These are phyloP conservation scores for Plasmodium sp. DNA, from an alignment of 169 alveolate genomes.

Conservation along the genomic window DNA sequence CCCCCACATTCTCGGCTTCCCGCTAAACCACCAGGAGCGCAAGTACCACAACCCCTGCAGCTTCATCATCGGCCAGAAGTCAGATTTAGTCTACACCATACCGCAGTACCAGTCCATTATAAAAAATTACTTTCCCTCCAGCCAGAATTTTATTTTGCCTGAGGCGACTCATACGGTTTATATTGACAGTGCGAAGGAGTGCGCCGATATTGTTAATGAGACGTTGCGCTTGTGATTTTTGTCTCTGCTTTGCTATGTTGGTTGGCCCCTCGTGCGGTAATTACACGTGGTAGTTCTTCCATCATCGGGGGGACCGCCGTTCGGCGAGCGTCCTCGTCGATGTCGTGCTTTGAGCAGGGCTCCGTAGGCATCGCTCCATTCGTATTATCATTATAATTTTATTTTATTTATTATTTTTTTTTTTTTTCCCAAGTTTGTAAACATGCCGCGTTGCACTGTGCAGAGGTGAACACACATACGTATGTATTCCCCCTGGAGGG, in stretches of 20 bases:
- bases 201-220: slow-evolving; percentile 35
- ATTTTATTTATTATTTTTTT: neutral
- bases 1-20: slow-evolving; percentile 22
- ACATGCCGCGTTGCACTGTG: neutral
- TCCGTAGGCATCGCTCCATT: neutral
- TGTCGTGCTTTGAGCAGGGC: neutral
- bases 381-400: too few species aligned
- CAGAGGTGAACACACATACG: neutral
- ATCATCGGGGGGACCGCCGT: neutral
- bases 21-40: slow-evolving; percentile 3
- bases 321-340: neutral
- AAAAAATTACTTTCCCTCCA: slow-evolving; percentile 33
- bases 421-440: neutral
- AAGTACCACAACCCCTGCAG: slow-evolving; percentile 60
- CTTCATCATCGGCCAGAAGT: slow-evolving; percentile 46
- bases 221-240: slow-evolving; percentile 2
- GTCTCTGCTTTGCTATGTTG: neutral
- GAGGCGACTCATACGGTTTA: slow-evolving; percentile 64
- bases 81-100: slow-evolving; percentile 45
- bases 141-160: slow-evolving; percentile 23
- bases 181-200: slow-evolving; percentile 33
- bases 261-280: neutral
- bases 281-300: neutral
- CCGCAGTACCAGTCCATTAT: slow-evolving; percentile 39
- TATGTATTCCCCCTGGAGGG: neutral